These are phyloP conservation scores for Nadsonia starkeyi-henricii DNA, from an alignment of 1,139 yeast genomes.

Conservation along the genomic window DNA sequence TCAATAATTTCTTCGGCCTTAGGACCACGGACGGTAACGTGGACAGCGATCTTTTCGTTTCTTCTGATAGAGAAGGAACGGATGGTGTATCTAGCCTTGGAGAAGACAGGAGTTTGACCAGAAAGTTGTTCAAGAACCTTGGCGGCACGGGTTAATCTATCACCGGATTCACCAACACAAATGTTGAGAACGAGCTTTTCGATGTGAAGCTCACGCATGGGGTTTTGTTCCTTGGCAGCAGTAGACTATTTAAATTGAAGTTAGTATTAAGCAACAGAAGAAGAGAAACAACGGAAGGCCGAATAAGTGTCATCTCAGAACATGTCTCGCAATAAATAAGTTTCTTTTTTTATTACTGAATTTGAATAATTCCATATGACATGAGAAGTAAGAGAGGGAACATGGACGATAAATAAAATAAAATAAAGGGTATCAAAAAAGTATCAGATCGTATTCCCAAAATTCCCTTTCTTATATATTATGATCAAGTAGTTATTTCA, in stretches of 20 bases:
- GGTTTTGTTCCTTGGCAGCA: slow-evolving; percentile 36
- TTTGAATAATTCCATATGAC: neutral
- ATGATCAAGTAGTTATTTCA: too few relatives aligned
- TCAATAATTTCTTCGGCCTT: slow-evolving; percentile 98
- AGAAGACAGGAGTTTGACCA: slow-evolving; percentile 99
- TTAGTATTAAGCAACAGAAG: too few relatives aligned
- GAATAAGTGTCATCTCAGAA: neutral
- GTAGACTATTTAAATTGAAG: neutral
- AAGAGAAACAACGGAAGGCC: too few relatives aligned
- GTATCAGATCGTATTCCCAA: neutral
- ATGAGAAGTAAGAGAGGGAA: neutral
- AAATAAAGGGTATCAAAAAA: neutral
- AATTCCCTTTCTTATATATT: too few relatives aligned
- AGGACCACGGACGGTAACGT: slow-evolving; percentile 99
- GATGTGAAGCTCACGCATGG: slow-evolving; percentile 98
- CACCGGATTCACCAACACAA: slow-evolving; percentile 99
- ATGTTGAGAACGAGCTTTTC: slow-evolving; percentile 99
- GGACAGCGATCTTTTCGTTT: slow-evolving; percentile 99
- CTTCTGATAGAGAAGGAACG: slow-evolving; percentile 99
- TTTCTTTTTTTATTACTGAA: neutral
- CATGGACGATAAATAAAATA: neutral
- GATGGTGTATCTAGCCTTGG: slow-evolving; percentile 99
- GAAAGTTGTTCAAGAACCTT: slow-evolving; percentile 99
- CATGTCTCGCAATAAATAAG: neutral
- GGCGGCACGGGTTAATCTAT: slow-evolving; percentile 99